Conservation (phyloP, 768 basidiomycete species). For the Peribolospora baueri region DNA sequence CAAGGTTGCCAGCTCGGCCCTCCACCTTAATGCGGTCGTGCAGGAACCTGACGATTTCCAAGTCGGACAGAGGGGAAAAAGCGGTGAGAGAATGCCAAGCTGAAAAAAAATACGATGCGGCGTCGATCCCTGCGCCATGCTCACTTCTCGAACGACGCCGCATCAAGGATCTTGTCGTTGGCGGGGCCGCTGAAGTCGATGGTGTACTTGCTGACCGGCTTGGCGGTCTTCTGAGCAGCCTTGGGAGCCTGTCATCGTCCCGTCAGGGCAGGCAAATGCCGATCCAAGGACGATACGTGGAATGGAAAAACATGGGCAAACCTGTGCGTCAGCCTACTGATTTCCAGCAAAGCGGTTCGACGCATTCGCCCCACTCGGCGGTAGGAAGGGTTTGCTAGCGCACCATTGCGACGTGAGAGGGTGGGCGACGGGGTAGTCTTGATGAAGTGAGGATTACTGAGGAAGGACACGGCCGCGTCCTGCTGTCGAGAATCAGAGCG, state of each 20-base stretch:
- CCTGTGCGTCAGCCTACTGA: no score
- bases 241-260: conserved; percentile 18
- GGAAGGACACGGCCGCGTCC: no score
- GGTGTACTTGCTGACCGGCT: conserved; percentile 40
- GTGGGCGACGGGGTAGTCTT: no score
- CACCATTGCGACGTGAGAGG: no score
- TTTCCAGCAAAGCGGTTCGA: no score
- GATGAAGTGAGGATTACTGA: no score
- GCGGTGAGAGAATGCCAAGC: no score
- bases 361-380: no score
- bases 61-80: neutral
- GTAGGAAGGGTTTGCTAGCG: no score
- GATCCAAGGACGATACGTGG: neutral
- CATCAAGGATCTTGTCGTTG: conserved; percentile 22
- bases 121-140: neutral
- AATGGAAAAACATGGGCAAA: no score
- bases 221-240: conserved; percentile 26
- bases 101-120: neutral
- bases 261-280: conserved; percentile 1
- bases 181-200: conserved; percentile 72
- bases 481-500: no score
- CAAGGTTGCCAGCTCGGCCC: conserved; percentile 72
- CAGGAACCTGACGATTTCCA: conserved; percentile 23
- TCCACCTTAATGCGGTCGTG: conserved; percentile 87
- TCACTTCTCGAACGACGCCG: conserved; percentile 16